Percentiles rank a stretch among this genome's conserved stretches.
phyloP scores from a whole-genome alignment of 805 yeast species.

The Pichia californica region DNA sequence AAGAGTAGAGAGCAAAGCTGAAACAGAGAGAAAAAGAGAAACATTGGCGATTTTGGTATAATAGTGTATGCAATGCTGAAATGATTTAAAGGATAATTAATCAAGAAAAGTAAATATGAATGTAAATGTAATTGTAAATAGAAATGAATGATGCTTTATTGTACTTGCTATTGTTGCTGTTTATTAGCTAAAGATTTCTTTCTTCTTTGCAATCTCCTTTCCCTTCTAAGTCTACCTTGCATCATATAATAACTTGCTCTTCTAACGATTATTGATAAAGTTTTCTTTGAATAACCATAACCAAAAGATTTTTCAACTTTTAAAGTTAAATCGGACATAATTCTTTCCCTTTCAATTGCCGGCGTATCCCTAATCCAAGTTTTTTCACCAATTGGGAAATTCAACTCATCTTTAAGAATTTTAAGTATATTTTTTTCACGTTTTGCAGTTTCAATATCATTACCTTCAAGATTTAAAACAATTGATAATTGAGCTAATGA shows the following conservation, averaged over 20 bases:
- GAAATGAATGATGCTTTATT: too few species aligned
- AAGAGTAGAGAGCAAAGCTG: too few species aligned
- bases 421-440: constrained; percentile 48
- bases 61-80: too few species aligned
- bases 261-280: constrained; percentile 67
- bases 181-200: neutral
- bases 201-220: constrained; percentile 42
- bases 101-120: too few species aligned
- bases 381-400: constrained; percentile 67
- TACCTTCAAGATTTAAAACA: constrained; percentile 42
- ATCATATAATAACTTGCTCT: constrained; percentile 75
- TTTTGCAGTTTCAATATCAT: constrained; percentile 47
- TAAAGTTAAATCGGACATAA: constrained; percentile 43
- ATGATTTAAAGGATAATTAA: too few species aligned
- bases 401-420: constrained; percentile 49
- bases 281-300: constrained; percentile 44
- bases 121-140: too few species aligned
- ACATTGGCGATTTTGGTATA: too few species aligned
- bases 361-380: constrained; percentile 84
- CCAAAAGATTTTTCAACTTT: constrained; percentile 42
- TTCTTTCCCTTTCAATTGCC: constrained; percentile 40
- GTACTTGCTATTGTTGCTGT: neutral
- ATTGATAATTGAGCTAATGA: constrained; percentile 51
- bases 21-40: too few species aligned
- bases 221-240: constrained; percentile 71